Percentiles rank a stretch among this genome's conserved stretches.
Conservation (phyloP, 1,139 yeast species). For the Candida albicans region DNA sequence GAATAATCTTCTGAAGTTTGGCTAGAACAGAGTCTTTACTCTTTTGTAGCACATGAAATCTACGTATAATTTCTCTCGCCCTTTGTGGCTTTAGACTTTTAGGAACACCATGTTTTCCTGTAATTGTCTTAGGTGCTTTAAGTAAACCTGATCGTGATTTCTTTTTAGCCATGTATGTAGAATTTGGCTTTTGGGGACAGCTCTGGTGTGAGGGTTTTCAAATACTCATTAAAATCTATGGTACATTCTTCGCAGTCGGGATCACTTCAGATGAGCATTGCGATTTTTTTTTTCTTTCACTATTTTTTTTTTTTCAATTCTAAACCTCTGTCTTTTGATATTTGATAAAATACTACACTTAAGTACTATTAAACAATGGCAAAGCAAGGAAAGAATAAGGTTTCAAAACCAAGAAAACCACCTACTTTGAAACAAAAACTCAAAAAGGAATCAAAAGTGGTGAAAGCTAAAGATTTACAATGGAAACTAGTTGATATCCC, state of each 20-base stretch:
- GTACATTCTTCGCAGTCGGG: too few relatives aligned
- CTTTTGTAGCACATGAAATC: slow-evolving; percentile 65
- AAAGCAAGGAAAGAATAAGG: slow-evolving; percentile 10
- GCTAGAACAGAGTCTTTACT: slow-evolving; percentile 41
- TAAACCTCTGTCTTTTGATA: neutral
- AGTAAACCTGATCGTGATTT: slow-evolving; percentile 21
- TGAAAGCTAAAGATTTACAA: slow-evolving; percentile 50
- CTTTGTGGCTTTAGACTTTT: slow-evolving; percentile 59
- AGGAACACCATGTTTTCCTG: slow-evolving; percentile 23
- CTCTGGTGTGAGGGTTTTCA: too few relatives aligned
- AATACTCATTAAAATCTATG: too few relatives aligned
- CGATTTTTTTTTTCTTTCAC: slow-evolving; percentile 5
- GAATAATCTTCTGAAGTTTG: slow-evolving; percentile 20
- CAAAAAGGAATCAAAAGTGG: slow-evolving; percentile 39
- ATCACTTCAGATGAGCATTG: slow-evolving; percentile 7
- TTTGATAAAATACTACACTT: neutral
- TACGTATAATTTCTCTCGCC: slow-evolving; percentile 65
- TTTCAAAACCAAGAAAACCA: slow-evolving; percentile 17
- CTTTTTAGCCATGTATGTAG: slow-evolving; percentile 13
- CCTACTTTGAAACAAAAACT: slow-evolving; percentile 35
- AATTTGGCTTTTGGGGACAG: neutral
- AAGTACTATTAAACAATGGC: slow-evolving; percentile 7
- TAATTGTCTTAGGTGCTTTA: slow-evolving; percentile 31
- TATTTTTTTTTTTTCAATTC: neutral
- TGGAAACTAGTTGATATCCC: slow-evolving; percentile 89